These are phyloP conservation scores for Craterostigma plantagineum DNA, from an alignment of 257 asterid genomes.

Conservation along the genomic window DNA sequence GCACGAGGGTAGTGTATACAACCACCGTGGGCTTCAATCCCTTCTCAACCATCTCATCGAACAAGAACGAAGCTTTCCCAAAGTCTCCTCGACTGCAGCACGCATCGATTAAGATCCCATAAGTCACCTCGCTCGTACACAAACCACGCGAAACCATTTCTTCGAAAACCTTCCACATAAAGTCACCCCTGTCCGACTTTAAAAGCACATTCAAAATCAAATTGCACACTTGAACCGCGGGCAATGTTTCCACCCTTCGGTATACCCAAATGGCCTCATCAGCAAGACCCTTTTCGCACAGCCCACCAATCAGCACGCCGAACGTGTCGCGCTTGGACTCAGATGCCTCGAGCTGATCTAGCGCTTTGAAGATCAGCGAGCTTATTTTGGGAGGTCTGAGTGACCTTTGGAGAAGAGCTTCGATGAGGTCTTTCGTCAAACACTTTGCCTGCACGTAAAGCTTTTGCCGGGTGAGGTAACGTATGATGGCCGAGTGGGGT, in stretches of 20 bases:
- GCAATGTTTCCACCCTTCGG: slow-evolving; percentile 25
- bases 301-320: slow-evolving; percentile 51
- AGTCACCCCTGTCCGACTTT: slow-evolving; percentile 20
- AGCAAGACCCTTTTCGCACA: slow-evolving; percentile 41
- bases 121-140: slow-evolving; percentile 41
- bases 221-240: slow-evolving; percentile 43
- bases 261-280: slow-evolving; percentile 69
- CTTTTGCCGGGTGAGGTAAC: slow-evolving; percentile 17
- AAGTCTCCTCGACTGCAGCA: slow-evolving; percentile 29
- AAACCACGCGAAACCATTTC: slow-evolving; percentile 35
- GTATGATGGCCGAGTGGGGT: slow-evolving; percentile 34
- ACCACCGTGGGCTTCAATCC: slow-evolving; percentile 47
- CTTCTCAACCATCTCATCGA: slow-evolving; percentile 42
- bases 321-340: slow-evolving; percentile 14
- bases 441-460: slow-evolving; percentile 45
- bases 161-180: slow-evolving; percentile 43
- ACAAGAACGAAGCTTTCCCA: slow-evolving; percentile 21
- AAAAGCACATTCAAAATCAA: slow-evolving; percentile 36
- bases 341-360: slow-evolving; percentile 13
- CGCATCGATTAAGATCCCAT: slow-evolving; percentile 58
- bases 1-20: slow-evolving; percentile 37
- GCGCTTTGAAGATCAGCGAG: slow-evolving; percentile 33
- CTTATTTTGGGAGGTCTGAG: slow-evolving; percentile 33
- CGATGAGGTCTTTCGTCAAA: slow-evolving; percentile 58
- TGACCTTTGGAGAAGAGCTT: slow-evolving; percentile 18